phyloP scores from a whole-genome alignment of 2,329 filamentous ascomycete species.

The Exophiala alcalophila region DNA sequence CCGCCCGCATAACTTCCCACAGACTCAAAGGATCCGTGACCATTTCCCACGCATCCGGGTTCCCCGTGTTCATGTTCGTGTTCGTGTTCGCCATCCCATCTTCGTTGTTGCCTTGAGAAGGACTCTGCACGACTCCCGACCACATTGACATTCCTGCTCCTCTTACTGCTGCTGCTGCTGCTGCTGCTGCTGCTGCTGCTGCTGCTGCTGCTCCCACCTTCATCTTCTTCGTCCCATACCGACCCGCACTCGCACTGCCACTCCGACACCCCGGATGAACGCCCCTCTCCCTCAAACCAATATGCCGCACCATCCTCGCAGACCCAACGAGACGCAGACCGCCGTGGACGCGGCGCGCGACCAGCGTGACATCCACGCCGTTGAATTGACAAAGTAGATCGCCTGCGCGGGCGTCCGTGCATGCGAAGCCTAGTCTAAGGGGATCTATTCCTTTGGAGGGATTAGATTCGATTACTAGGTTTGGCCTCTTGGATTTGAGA shows the following conservation, averaged over 20 bases:
- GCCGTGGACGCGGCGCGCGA: constrained; percentile 17
- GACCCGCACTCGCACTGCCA: not conserved
- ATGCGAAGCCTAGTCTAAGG: constrained; percentile 26
- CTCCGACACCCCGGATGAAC: constrained; percentile 16
- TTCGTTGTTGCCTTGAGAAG: not conserved
- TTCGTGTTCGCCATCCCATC: not conserved
- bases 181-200: too few relatives aligned
- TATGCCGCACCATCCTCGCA: constrained; percentile 24
- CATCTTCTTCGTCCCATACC: too few relatives aligned
- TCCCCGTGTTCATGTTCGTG: too few relatives aligned
- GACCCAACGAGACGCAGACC: constrained; percentile 22
- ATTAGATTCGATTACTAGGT: constrained; percentile 25
- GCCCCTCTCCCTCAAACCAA: constrained; percentile 9
- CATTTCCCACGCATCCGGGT: constrained; percentile 3
- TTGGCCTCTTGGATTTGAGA: too few relatives aligned
- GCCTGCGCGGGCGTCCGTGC: constrained; percentile 20
- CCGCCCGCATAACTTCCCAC: constrained; percentile 2
- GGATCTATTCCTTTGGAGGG: constrained; percentile 11
- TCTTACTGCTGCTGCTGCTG: too few relatives aligned
- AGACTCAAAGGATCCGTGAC: constrained; percentile 9
- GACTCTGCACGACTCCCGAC: not conserved
- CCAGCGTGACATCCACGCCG: constrained; percentile 23
- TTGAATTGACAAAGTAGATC: constrained; percentile 26
- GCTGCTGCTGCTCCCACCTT: not conserved
- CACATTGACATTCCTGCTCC: constrained; percentile 1